These are phyloP conservation scores for Aphelidium insulamus DNA, from an alignment of 371 early-diverging fungal species.

Conservation along the genomic window DNA sequence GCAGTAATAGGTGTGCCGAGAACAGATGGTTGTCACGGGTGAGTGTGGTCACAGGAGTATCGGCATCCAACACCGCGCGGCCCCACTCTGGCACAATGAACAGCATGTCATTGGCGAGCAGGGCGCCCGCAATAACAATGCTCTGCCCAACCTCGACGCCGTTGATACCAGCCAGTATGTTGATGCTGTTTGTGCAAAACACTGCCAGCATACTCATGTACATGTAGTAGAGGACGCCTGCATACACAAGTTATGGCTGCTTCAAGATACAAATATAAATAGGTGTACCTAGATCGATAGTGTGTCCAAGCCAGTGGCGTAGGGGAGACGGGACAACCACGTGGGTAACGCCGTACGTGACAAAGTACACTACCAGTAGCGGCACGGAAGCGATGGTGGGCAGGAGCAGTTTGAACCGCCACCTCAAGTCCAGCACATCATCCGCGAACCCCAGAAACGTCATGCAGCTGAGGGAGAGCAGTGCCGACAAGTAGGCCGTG, in stretches of 20 bases:
- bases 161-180: conserved; percentile 95
- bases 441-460: conserved; percentile 92
- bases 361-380: conserved; percentile 76
- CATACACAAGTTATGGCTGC: too few species aligned
- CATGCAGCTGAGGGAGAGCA: conserved; percentile 79
- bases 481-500: conserved; percentile 60
- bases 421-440: conserved; percentile 85
- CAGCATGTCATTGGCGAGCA: conserved; percentile 50
- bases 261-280: neutral
- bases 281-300: conserved; percentile 52
- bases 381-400: conserved; percentile 85
- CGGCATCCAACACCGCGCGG: too few species aligned
- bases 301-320: conserved; percentile 36
- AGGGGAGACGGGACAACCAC: conserved; percentile 67
- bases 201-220: conserved; percentile 70
- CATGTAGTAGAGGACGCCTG: conserved; percentile 71
- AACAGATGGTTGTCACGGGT: conserved; percentile 55
- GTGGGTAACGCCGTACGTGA: conserved; percentile 64
- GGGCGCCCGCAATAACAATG: conserved; percentile 64
- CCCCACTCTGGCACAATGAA: conserved; percentile 15
- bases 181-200: conserved; percentile 93
- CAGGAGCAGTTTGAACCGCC: conserved; percentile 87
- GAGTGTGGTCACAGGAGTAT: too few species aligned
- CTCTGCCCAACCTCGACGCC: conserved; percentile 91
- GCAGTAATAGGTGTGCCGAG: conserved; percentile 69